Evolutionary conservation across 1,284 basidiomycete genomes (phyloP).

Genomic region (Blastosporella zonata): DNA sequence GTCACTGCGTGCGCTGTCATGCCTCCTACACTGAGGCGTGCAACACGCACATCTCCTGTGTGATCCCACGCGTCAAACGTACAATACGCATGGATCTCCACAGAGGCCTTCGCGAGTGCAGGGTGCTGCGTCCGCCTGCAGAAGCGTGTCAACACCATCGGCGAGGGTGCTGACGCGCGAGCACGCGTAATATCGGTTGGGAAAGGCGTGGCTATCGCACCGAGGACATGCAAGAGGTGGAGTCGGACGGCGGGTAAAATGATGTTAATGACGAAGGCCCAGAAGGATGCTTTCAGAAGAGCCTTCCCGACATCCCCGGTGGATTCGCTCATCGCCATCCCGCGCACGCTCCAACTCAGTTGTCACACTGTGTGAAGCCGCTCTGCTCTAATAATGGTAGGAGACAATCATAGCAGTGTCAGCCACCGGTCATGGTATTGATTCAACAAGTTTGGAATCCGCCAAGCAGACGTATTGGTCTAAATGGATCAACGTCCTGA

Average conservation of each 20-base stretch:
- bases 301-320: not conserved
- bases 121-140: conserved; percentile 9
- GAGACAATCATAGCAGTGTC: too few relatives aligned
- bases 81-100: not conserved
- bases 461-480: too few relatives aligned
- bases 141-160: conserved; percentile 4
- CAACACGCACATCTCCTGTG: conserved; percentile 9
- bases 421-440: too few relatives aligned
- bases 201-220: conserved; percentile 12
- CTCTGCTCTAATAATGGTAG: too few relatives aligned
- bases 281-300: conserved; percentile 1
- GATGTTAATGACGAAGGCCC: conserved; percentile 6
- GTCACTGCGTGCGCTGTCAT: conserved; percentile 18
- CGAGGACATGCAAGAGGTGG: conserved; percentile 12
- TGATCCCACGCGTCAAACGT: conserved; percentile 10
- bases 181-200: not conserved
- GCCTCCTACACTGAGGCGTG: conserved; percentile 9
- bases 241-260: conserved; percentile 12
- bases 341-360: not conserved
- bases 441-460: too few relatives aligned
- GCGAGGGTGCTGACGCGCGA: conserved; percentile 2
- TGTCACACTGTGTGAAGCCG: too few relatives aligned
- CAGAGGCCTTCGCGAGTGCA: not conserved
- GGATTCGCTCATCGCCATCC: not conserved
- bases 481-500: too few relatives aligned